phyloP scores from a whole-genome alignment of 768 basidiomycete species.

The Suillus subaureus region DNA sequence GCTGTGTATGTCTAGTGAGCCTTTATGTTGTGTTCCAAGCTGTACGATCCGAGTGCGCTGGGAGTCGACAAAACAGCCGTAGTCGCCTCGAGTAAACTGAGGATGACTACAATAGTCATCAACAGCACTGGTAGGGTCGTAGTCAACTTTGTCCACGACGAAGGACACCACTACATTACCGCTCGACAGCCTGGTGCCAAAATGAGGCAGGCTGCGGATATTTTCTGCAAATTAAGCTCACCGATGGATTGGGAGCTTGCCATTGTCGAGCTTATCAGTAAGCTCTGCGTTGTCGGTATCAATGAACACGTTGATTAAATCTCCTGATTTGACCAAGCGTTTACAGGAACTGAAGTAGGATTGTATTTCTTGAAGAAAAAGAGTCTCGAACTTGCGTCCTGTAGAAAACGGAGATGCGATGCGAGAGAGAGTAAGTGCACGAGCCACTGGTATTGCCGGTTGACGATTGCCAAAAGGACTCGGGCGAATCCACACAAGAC shows the following conservation, averaged over 20 bases:
- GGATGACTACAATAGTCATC: slow-evolving; percentile 47
- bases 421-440: slow-evolving; percentile 73
- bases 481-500: slow-evolving; percentile 42
- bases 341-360: slow-evolving; percentile 56
- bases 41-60: slow-evolving; percentile 75
- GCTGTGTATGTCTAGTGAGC: slow-evolving; percentile 52
- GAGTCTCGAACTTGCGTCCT: slow-evolving; percentile 61
- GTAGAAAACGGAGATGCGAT: slow-evolving; percentile 75
- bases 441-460: slow-evolving; percentile 69
- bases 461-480: slow-evolving; percentile 63
- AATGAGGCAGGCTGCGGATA: background rate
- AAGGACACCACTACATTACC: slow-evolving; percentile 69
- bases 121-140: slow-evolving; percentile 47
- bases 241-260: slow-evolving; percentile 1
- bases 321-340: slow-evolving; percentile 70
- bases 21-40: slow-evolving; percentile 71
- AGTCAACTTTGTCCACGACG: slow-evolving; percentile 74
- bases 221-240: background rate
- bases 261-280: background rate
- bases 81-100: slow-evolving; percentile 61
- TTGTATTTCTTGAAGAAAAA: slow-evolving; percentile 65
- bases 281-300: slow-evolving; percentile 46
- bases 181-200: background rate
- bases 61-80: slow-evolving; percentile 87
- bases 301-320: slow-evolving; percentile 68